phyloP scores from a whole-genome alignment of 768 basidiomycete species.

The Mycena leptocephala region DNA sequence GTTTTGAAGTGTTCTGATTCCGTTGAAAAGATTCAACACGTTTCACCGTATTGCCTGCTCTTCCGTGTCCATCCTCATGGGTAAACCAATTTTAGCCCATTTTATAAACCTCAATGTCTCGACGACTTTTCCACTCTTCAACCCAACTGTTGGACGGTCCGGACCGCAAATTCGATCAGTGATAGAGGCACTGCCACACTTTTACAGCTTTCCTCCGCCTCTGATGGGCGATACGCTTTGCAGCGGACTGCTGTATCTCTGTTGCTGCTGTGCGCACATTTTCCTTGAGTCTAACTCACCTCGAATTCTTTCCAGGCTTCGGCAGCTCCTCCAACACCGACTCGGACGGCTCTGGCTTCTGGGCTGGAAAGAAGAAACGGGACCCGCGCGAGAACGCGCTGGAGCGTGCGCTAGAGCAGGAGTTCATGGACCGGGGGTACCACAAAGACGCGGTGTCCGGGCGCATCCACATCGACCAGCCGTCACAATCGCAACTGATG shows the following conservation, averaged over 20 bases:
- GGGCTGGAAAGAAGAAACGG: constrained; percentile 16
- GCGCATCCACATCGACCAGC: constrained; percentile 25
- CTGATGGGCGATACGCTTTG: constrained; percentile 30
- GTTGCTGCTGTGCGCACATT: constrained; percentile 20
- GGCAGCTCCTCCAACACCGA: constrained; percentile 24
- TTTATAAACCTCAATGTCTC: too few species aligned
- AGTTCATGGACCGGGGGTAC: constrained; percentile 28
- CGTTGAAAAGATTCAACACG: too few species aligned
- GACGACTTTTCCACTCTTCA: too few species aligned
- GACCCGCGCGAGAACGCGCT: constrained; percentile 32
- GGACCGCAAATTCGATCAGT: too few species aligned
- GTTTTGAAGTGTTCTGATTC: too few species aligned
- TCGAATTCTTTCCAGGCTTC: constrained; percentile 6
- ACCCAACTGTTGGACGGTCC: too few species aligned
- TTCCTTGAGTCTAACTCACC: not conserved
- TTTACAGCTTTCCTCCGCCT: not conserved
- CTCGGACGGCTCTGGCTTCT: constrained; percentile 31
- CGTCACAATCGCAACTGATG: constrained; percentile 24
- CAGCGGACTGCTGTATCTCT: constrained; percentile 25
- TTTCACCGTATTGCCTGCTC: too few species aligned
- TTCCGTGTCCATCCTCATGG: too few species aligned
- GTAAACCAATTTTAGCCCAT: too few species aligned
- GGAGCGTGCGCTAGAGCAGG: constrained; percentile 20
- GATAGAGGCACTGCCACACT: too few species aligned
- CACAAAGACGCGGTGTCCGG: constrained; percentile 14